phyloP scores from a whole-genome alignment of 2,329 filamentous ascomycete genomes.

The Gaeumannomyces tritici region DNA sequence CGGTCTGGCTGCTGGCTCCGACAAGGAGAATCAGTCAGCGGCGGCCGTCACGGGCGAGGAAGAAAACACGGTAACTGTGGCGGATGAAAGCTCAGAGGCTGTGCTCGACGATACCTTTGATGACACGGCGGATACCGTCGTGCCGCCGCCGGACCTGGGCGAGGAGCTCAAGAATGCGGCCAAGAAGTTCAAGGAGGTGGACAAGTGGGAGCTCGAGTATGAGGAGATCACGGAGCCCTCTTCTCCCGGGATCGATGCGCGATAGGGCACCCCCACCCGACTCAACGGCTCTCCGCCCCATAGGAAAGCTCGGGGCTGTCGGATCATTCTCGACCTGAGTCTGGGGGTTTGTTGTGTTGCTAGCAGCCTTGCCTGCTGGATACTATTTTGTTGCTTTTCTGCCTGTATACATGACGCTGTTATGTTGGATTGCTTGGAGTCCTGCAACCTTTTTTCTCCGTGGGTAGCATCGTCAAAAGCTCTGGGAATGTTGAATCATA shows the following conservation, averaged over 20 bases:
- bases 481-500: neutral
- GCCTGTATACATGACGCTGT: neutral
- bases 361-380: neutral
- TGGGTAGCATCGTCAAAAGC: neutral
- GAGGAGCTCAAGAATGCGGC: slow-evolving; percentile 49
- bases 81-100: slow-evolving; percentile 23
- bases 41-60: slow-evolving; percentile 14
- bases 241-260: slow-evolving; percentile 29
- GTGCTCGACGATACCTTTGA: slow-evolving; percentile 35
- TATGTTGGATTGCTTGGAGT: neutral
- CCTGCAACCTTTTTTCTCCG: neutral
- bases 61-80: slow-evolving; percentile 21
- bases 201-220: slow-evolving; percentile 58
- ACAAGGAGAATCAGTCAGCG: slow-evolving; percentile 48
- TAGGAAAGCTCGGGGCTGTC: neutral
- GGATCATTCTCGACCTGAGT: neutral
- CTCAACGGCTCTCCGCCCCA: no score
- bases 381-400: neutral
- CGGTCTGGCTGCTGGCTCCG: slow-evolving; percentile 25
- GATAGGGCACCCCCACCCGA: neutral
- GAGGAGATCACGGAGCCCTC: slow-evolving; percentile 51
- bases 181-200: slow-evolving; percentile 59
- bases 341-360: neutral
- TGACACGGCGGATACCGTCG: slow-evolving; percentile 13
- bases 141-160: slow-evolving; percentile 28